phyloP scores from a whole-genome alignment of 108 stramenopile species.

The Phaeodactylum tricornutum region DNA sequence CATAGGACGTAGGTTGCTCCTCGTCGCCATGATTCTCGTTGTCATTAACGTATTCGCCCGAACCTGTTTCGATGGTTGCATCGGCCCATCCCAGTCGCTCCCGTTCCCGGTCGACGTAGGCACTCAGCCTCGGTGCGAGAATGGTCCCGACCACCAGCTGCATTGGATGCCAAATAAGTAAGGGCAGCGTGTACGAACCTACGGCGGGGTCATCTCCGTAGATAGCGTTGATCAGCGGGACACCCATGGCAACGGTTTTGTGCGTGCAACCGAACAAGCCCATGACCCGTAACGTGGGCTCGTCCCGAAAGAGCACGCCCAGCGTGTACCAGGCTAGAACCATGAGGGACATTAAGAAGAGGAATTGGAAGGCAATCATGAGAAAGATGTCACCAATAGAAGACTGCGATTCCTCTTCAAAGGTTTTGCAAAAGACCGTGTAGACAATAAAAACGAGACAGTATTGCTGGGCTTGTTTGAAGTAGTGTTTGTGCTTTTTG shows the following conservation, averaged over 20 bases:
- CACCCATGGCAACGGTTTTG: constrained; percentile 63
- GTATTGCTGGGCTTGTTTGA: constrained; percentile 38
- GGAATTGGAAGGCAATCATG: constrained; percentile 35
- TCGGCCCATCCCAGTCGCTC: constrained; percentile 19
- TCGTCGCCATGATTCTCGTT: too few relatives aligned
- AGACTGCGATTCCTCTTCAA: constrained; percentile 10
- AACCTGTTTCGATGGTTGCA: neutral
- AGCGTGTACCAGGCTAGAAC: constrained; percentile 27
- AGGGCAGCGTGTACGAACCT: constrained; percentile 50
- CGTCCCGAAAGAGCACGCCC: constrained; percentile 18
- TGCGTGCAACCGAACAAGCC: constrained; percentile 59
- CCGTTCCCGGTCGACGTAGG: constrained; percentile 28
- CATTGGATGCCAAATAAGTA: constrained; percentile 70
- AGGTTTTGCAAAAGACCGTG: constrained; percentile 42
- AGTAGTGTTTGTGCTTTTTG: constrained; percentile 27
- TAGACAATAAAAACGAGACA: constrained; percentile 57
- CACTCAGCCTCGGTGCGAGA: constrained; percentile 20
- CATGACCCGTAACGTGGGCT: constrained; percentile 39
- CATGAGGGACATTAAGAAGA: constrained; percentile 23
- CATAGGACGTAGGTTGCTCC: too few relatives aligned
- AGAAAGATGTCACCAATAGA: constrained; percentile 28
- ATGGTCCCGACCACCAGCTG: constrained; percentile 52
- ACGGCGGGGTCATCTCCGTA: constrained; percentile 33
- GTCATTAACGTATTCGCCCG: too few relatives aligned
- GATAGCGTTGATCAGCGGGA: constrained; percentile 65